Conservation (phyloP, 257 asterid species). For the Gentiana macrophylla region DNA sequence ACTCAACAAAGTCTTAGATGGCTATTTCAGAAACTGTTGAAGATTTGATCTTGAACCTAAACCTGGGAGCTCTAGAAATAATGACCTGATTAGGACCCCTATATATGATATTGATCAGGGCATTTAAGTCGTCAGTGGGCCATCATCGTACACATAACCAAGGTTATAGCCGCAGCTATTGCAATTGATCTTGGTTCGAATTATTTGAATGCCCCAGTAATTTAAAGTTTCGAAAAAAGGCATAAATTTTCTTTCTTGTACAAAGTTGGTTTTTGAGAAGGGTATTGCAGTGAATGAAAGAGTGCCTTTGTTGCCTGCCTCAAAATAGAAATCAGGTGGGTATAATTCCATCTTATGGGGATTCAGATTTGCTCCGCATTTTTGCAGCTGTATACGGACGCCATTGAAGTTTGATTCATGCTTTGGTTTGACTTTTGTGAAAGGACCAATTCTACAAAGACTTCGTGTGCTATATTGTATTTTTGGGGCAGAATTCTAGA, state of each 20-base stretch:
- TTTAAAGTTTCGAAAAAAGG: conserved; percentile 81
- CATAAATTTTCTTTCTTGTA: conserved; percentile 58
- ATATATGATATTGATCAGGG: conserved; percentile 69
- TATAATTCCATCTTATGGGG: conserved; percentile 30
- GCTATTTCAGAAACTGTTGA: conserved; percentile 37
- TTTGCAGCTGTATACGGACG: no score
- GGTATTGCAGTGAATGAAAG: conserved; percentile 65
- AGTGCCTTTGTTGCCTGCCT: conserved; percentile 84
- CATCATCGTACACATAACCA: conserved; percentile 81
- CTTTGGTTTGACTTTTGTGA: no score
- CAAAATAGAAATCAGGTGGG: conserved; percentile 80
- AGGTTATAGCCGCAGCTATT: conserved; percentile 51
- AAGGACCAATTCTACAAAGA: no score
- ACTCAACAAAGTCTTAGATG: background rate
- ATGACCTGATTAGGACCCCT: conserved; percentile 74
- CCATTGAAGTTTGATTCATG: no score
- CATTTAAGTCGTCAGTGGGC: conserved; percentile 62
- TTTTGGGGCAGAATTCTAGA: no score
- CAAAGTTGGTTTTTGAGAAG: conserved; percentile 55
- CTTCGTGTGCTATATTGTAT: no score
- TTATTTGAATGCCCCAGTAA: conserved; percentile 89
- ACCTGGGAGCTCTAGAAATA: conserved; percentile 77
- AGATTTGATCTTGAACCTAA: conserved; percentile 64
- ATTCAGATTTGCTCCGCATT: no score
- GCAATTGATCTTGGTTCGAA: conserved; percentile 67